Evolutionary conservation across 139 green algal genomes (phyloP), one percentile per base, ranked within the genome.

Genomic region (Nannochloris sp.): DNA sequence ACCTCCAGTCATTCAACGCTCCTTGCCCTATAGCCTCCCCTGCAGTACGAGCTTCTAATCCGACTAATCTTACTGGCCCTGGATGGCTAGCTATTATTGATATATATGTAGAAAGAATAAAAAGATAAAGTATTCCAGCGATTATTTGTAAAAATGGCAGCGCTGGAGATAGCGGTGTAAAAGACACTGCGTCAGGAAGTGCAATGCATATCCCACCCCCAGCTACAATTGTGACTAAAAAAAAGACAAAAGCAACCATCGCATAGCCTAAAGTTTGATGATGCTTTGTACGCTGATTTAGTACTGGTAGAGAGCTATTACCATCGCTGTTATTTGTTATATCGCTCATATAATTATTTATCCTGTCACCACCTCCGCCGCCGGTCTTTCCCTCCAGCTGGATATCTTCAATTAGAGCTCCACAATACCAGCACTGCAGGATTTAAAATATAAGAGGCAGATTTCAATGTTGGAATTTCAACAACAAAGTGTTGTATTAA

Each of bases 101-200:
- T 1, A 35, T 32, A 33, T 67, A 71, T 56, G 56, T 64, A 29
- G 47, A 57, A 2, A 66, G 6, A 30, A 51, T 71, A 19, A 61
- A 36, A 27, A 24, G 27, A 6, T 70, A 57, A 25, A 67, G 13
- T 13, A 42, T 25, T 2, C 46, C 37, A 25, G 61, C 7, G 32
- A 56, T 33, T 7, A 38, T 3, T 4, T 75, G 47, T 3, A 34
- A 6, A 13, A 55, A 4, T 3, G 29, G 7, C 14, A 64, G 15
- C 3, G n/a, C 8, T 10, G 23, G 14, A 2, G 60, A 19, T n/a
- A 45, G 54, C 54, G 24, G 31, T 61, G 54, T 61, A 19, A 27
- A 19, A 19, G 19, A 27, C 19, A 19, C 42, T 27, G 42, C 42
- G 42, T 27, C 19, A 19, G 42, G 42, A 51, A 51, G 42, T 19